Evolutionary conservation across 164 flowering plant genomes (phyloP), one percentile per base, ranked within the genome.

Genomic region (Protea cynaroides): DNA sequence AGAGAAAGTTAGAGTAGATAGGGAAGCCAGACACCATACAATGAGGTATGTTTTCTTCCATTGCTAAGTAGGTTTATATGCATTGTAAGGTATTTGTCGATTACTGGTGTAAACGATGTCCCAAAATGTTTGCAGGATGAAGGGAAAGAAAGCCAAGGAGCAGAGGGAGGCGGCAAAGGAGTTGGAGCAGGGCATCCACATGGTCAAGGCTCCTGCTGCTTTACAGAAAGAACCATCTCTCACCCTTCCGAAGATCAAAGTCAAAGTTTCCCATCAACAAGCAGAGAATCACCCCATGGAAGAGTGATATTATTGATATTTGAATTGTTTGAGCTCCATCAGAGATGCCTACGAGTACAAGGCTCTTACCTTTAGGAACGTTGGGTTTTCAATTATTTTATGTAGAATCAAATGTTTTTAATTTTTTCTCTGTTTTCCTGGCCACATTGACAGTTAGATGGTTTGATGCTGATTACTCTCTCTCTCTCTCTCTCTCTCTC

Each of bases 141-240:
- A 49, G 52, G 52, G 52, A 15, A 49, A 49, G 52, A 49, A 49
- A 49, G 52, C 52, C 52, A 49, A 15, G 52, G 52, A 15, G 52
- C 52, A 49, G 52, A 49, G 52, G 19, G 52, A 49, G 52, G 52
- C 52, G 6, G 52, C 52, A 49, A 49, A 49, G 52, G 52, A 49
- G 52, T 49, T 49, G 52, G 52, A 49, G 52, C 52, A 49, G 52
- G 15, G 52, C 52, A 49, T 49, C 52, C 52, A 49, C 52, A 49
- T 49, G 52, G 52, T 49, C 52, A 49, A 49, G 52, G 52, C 52
- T 49, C 52, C 52, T 12, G 52, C 52, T 15, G 18, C 19, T 13
- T 19, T 49, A 15, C 52, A 18, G 15, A 5, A 49, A 18, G 52
- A 49, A 2, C 19, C 52, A 15, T 49, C 52, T 15, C 19, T 49